phyloP scores from a whole-genome alignment of 495 filamentous ascomycete species.

The Xylaria flabelliformis region DNA sequence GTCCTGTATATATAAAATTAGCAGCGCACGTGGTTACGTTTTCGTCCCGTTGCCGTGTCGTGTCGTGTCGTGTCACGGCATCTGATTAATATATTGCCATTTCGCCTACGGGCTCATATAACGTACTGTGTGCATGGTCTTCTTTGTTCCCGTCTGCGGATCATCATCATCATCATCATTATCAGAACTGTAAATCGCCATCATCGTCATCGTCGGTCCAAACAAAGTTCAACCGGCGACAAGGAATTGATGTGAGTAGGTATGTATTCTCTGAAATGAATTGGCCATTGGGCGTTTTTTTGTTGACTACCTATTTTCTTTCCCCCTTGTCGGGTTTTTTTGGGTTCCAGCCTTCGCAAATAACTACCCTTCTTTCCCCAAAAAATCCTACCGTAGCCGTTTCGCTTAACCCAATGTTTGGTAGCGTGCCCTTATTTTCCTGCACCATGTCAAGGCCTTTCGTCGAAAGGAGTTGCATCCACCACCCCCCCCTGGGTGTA shows the following conservation, averaged over 20 bases:
- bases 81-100: conserved; percentile 5
- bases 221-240: not conserved
- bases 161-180: not conserved
- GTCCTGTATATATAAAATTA: conserved; percentile 5
- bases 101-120: conserved; percentile 10
- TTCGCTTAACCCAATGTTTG: conserved; percentile 1
- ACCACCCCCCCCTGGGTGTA: not conserved
- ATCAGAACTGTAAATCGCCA: not conserved
- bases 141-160: not conserved
- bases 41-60: conserved; percentile 1
- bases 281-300: not conserved
- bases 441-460: conserved; percentile 14
- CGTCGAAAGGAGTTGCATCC: conserved; percentile 1
- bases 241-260: not conserved
- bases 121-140: not conserved
- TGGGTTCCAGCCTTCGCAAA: not conserved
- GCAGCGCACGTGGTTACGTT: conserved; percentile 9
- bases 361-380: not conserved
- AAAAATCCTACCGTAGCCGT: not conserved
- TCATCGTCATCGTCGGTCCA: not conserved
- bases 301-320: not conserved
- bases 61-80: conserved; percentile 6
- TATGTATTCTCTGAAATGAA: not conserved
- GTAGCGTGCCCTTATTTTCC: not conserved
- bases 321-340: not conserved